These are phyloP conservation scores for Exutisphaerella laricina DNA, from an alignment of 2,329 filamentous ascomycete species.

Conservation along the genomic window DNA sequence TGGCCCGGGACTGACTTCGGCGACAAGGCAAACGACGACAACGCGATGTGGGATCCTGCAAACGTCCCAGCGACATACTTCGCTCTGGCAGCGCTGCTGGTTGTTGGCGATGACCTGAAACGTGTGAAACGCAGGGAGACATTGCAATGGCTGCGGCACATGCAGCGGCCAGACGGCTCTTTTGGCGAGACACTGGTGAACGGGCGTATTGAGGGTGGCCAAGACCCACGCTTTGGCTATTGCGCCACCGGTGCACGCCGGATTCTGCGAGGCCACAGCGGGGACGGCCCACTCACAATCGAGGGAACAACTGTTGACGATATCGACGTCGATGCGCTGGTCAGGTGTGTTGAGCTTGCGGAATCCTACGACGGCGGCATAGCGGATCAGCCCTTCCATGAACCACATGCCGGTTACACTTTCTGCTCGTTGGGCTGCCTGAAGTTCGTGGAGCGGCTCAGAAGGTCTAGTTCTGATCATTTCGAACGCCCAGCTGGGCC, in stretches of 20 bases:
- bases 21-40: constrained; percentile 44
- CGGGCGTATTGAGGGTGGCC: constrained; percentile 64
- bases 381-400: constrained; percentile 69
- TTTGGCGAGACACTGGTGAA: constrained; percentile 75
- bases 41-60: constrained; percentile 63
- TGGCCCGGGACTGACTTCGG: constrained; percentile 64
- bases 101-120: constrained; percentile 55
- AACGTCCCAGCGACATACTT: constrained; percentile 88
- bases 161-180: constrained; percentile 81
- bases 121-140: constrained; percentile 63
- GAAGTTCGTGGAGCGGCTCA: constrained; percentile 63
- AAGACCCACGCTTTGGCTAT: constrained; percentile 84
- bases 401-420: constrained; percentile 85
- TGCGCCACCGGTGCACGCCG: constrained; percentile 75
- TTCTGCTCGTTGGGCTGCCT: constrained; percentile 81
- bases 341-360: constrained; percentile 63
- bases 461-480: constrained; percentile 5
- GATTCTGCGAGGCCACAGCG: constrained; percentile 54
- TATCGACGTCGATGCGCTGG: constrained; percentile 66
- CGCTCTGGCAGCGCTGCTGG: constrained; percentile 67
- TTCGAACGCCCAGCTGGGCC: constrained; percentile 26
- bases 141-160: constrained; percentile 64
- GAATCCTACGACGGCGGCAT: constrained; percentile 78
- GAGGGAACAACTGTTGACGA: constrained; percentile 58
- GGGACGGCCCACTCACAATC: constrained; percentile 49